These are phyloP conservation scores for Angomonas deanei DNA, from an alignment of 208 protist genomes.

Conservation along the genomic window DNA sequence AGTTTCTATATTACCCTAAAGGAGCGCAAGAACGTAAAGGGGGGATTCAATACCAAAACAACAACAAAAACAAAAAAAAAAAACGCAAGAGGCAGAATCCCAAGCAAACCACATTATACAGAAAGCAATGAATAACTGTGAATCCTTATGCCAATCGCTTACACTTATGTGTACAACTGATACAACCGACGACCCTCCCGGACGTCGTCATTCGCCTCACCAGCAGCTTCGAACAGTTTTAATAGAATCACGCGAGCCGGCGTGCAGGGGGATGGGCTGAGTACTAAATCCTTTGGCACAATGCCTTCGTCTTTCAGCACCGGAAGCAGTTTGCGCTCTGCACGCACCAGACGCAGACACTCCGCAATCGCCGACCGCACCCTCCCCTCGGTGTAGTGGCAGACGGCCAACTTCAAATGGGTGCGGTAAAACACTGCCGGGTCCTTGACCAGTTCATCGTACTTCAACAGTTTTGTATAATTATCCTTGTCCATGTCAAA, in stretches of 20 bases:
- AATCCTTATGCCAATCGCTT: too few species aligned
- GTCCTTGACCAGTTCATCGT: constrained; percentile 59
- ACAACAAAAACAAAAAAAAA: background rate
- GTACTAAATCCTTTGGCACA: constrained; percentile 36
- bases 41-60: background rate
- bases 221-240: constrained; percentile 69
- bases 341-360: constrained; percentile 64
- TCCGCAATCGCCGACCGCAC: constrained; percentile 66
- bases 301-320: constrained; percentile 60
- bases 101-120: background rate
- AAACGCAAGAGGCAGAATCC: background rate
- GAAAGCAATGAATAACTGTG: too few species aligned
- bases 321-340: constrained; percentile 67
- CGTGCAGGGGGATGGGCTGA: constrained; percentile 43
- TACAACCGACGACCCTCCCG: constrained; percentile 60
- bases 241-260: constrained; percentile 61
- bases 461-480: constrained; percentile 69
- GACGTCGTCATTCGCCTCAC: constrained; percentile 55
- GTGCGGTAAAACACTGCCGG: constrained; percentile 60
- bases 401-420: constrained; percentile 67
- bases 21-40: constrained; percentile 1
- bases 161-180: constrained; percentile 67
- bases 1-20: background rate
- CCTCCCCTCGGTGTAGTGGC: constrained; percentile 64
- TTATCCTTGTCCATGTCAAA: constrained; percentile 77